Percentiles rank a stretch among this genome's conserved stretches.
Evolutionary conservation across 805 yeast genomes (phyloP).

Genomic region (Vanderwaltozyma tropicalis): DNA sequence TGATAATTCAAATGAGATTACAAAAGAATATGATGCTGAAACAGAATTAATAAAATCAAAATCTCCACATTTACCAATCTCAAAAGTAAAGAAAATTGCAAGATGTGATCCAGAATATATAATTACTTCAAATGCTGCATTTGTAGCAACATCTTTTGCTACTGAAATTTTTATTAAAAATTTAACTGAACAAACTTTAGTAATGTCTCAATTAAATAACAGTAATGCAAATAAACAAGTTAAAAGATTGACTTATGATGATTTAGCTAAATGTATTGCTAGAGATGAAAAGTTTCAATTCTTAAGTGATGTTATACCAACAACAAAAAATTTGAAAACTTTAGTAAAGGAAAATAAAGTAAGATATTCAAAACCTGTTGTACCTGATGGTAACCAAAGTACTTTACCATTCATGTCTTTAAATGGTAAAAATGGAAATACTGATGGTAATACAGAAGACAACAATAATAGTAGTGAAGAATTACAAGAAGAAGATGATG

Average conservation of each 20-base stretch:
- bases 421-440: conserved; percentile 4
- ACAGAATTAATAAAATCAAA: conserved; percentile 1
- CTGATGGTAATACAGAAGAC: conserved; percentile 10
- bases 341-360: conserved; percentile 21
- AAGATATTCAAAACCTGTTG: conserved; percentile 11
- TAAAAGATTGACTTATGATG: conserved; percentile 15
- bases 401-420: conserved; percentile 7
- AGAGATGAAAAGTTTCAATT: conserved; percentile 15
- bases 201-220: conserved; percentile 11
- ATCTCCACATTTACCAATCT: conserved; percentile 13
- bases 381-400: conserved; percentile 6
- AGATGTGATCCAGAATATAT: conserved; percentile 20
- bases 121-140: conserved; percentile 16
- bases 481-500: conserved; percentile 9
- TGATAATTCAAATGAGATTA: background rate
- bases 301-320: conserved; percentile 19
- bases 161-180: conserved; percentile 19
- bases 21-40: background rate
- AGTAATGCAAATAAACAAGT: conserved; percentile 1
- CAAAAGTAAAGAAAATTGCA: conserved; percentile 21
- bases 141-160: conserved; percentile 19
- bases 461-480: conserved; percentile 9
- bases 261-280: conserved; percentile 14
- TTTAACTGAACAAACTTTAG: conserved; percentile 14
- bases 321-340: conserved; percentile 14